Base-by-base conservation (phyloP, 192 early-diverging fungal species). In the Gonapodya prolifera region DNA sequence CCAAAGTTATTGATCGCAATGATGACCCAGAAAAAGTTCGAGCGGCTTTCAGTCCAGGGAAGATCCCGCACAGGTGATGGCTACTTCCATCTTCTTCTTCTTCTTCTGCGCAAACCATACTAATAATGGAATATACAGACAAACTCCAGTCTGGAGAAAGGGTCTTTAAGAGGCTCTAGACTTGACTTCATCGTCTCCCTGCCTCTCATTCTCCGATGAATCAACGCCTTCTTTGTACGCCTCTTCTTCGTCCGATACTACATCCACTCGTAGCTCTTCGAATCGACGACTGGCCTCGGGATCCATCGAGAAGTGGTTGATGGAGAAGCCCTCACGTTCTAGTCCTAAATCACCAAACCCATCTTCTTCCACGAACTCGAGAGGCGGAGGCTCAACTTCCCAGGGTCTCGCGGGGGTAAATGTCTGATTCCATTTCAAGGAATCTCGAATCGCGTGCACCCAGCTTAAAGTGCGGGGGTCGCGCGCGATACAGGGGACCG, bases 391-490 rank as follows among this genome's bases (percentile, higher is more conserved):
- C 31, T 32, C 71, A 8, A 73, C 28, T 2, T 73, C 18, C 71
- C 71, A 32, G 71, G 71, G 32, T 73, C 71, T 8, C 71, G 71
- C 71, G 71, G 71, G 28, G 71, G 28, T 13, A 81, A 94, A 94
- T 2, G 83, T 84, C 77, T 95, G 91, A 78, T 97, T 97, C 88
- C 94, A 97, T 79, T 92, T 92, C 45, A 97, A 82, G 76, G 93
- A 85, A 69, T 92, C 86, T 81, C 93, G 95, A 79, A 97, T 93
- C 80, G 93, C 93, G 76, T 86, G 84, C 31, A 89, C 88, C 94
- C 94, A 97, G 31, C 91, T 91, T 29, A 86, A 84, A 0, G 87
- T 89, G 70, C 87, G 83, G 77, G 88, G 84, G 30, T 86, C 85
- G 2, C 90, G 77, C 34, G 89, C 92, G 34, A 95, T 88, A 75